Evolutionary conservation across 495 filamentous ascomycete species (phyloP).

Genomic region (Aspergillus avenaceus): DNA sequence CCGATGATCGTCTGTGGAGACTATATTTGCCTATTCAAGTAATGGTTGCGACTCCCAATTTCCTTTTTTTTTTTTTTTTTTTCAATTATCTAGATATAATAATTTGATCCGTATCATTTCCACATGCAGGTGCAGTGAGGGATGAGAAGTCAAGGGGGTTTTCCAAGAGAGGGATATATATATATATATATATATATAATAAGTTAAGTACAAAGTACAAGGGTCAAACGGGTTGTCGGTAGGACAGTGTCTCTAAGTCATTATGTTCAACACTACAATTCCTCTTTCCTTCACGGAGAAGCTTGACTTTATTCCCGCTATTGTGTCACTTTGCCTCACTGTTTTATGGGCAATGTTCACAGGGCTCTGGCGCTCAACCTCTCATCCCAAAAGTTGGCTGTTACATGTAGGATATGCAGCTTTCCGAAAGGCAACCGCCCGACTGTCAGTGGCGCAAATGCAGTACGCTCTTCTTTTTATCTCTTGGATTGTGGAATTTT

Average conservation of each 20-base stretch:
- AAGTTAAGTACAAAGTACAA: neutral
- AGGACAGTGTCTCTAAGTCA: neutral
- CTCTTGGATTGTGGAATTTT: no score
- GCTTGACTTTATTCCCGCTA: constrained; percentile 33
- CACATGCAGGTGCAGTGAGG: no score
- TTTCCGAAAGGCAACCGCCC: constrained; percentile 30
- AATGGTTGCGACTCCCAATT: constrained; percentile 13
- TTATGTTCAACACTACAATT: constrained; percentile 4
- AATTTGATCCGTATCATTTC: no score
- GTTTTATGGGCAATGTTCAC: constrained; percentile 30
- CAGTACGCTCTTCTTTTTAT: constrained; percentile 23
- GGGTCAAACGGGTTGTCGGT: neutral
- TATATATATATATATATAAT: neutral
- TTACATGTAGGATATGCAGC: constrained; percentile 38
- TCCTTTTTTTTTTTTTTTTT: neutral
- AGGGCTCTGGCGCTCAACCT: constrained; percentile 28
- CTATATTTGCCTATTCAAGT: neutral
- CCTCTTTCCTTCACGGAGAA: constrained; percentile 28
- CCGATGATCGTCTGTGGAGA: neutral
- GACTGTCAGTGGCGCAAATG: constrained; percentile 28
- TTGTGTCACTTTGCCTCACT: constrained; percentile 24
- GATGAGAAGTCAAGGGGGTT: neutral
- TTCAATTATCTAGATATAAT: neutral
- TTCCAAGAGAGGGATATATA: neutral
- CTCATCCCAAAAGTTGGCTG: constrained; percentile 29